Evolutionary conservation across 2,329 filamentous ascomycete species (phyloP), one percentile per base, ranked within the genome.

Genomic region (Fusarium albidum): DNA sequence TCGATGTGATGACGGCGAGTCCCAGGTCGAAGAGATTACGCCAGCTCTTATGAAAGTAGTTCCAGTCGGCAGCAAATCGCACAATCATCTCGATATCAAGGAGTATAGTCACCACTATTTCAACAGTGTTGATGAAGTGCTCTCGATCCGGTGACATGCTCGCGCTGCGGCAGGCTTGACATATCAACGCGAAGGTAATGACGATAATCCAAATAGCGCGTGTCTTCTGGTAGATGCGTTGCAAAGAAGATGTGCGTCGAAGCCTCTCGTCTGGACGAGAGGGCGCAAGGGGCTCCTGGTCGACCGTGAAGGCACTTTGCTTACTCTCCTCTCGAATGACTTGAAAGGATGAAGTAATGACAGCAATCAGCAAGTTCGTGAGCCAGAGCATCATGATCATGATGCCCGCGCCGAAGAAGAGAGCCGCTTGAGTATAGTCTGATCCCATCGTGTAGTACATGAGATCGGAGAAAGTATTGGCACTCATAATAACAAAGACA

Each of bases 321-420:
- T 90, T 93, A 75, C 92, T 96, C 71, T 99, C 95, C 77, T 99
- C 96, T 59, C 95, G 86, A 65, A 99, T 99, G 61, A 99, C 91
- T 71, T 99, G 95, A 69, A 99, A 99, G 1, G 94, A 97, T 6
- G 95, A 96, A 0, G 95, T 99, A 70, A 99, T 99, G 67, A 99
- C 95, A 4, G 95, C 95, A 68, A 99, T 96, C 39, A 90, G 74
- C 75, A 99, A 84, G 72, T 97, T 98, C 59, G 96, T 92, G 67
- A 99, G 84, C 95, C 95, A 99, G 42, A 99, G 81, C 78, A 92
- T 95, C 81, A 99, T 85, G 60, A 99, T 91, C 67, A 99, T 87
- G 69, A 96, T 94, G 18, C 83, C 84, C 11, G 82, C 84, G 21
- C 81, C 86, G 49, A 88, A 88, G 68, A 87, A 99, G 3, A 98